phyloP scores from a whole-genome alignment of 371 early-diverging fungal species.

The Nosema muscidifuracis region DNA sequence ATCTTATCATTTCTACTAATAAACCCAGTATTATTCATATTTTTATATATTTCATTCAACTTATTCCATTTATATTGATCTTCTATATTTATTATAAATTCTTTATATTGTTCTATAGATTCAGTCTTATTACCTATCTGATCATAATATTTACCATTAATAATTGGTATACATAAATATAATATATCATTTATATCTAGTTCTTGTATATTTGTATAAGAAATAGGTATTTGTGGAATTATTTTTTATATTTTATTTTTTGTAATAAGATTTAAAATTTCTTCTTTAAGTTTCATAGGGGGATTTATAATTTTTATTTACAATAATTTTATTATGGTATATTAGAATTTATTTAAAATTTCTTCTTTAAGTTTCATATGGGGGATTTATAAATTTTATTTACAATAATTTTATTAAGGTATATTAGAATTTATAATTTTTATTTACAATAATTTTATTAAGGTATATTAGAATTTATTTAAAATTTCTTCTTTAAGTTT shows the following conservation, averaged over 20 bases:
- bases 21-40: too few species aligned
- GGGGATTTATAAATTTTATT: too few species aligned
- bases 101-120: neutral
- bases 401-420: too few species aligned
- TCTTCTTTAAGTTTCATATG: neutral
- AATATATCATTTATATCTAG: neutral
- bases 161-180: neutral
- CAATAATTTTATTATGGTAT: too few species aligned
- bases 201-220: neutral
- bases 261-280: neutral
- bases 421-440: too few species aligned
- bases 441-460: too few species aligned
- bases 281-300: neutral
- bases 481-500: neutral
- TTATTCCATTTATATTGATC: neutral
- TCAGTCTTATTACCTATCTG: neutral
- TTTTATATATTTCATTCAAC: too few species aligned
- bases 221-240: neutral
- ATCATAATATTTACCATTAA: neutral
- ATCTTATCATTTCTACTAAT: slow-evolving; percentile 20
- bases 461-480: too few species aligned
- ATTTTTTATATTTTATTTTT: neutral
- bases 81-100: neutral
- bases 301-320: too few species aligned
- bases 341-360: too few species aligned